Conservation (phyloP, 495 filamentous ascomycete genomes). For the Penicillium arizonense region DNA sequence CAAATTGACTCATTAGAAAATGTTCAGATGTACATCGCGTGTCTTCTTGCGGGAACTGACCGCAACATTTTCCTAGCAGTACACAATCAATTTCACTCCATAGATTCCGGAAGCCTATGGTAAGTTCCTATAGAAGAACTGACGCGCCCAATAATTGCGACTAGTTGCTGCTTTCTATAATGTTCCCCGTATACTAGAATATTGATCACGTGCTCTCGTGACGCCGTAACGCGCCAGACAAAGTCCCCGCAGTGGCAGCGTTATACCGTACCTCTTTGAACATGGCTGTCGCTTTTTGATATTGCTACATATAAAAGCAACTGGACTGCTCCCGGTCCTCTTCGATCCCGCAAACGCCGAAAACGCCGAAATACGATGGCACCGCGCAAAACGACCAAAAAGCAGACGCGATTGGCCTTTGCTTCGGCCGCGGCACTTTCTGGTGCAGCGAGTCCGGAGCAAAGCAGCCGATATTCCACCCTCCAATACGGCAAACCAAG, state of each 20-base stretch:
- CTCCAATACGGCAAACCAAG: conserved; percentile 41
- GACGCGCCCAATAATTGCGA: too few species aligned
- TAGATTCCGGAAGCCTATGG: too few species aligned
- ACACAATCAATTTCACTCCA: too few species aligned
- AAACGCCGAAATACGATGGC: conserved; percentile 19
- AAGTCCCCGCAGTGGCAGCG: background rate
- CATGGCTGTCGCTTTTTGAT: background rate
- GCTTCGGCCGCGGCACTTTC: conserved; percentile 24
- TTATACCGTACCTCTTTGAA: background rate
- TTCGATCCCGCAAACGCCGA: too few species aligned
- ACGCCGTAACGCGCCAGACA: background rate
- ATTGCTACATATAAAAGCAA: background rate
- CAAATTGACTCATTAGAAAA: too few species aligned
- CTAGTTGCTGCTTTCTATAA: background rate
- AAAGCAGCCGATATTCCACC: conserved; percentile 30
- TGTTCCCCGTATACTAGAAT: background rate
- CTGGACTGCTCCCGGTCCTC: too few species aligned
- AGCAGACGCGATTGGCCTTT: conserved; percentile 50
- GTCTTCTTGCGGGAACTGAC: too few species aligned
- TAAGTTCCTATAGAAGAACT: too few species aligned
- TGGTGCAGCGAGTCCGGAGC: conserved; percentile 10
- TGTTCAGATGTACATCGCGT: too few species aligned
- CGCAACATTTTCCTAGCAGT: too few species aligned
- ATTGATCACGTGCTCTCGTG: conserved; percentile 20
- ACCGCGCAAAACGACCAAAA: conserved; percentile 39